Conservation (phyloP, 148 eudicot species). For the Arctostaphylos glauca region DNA sequence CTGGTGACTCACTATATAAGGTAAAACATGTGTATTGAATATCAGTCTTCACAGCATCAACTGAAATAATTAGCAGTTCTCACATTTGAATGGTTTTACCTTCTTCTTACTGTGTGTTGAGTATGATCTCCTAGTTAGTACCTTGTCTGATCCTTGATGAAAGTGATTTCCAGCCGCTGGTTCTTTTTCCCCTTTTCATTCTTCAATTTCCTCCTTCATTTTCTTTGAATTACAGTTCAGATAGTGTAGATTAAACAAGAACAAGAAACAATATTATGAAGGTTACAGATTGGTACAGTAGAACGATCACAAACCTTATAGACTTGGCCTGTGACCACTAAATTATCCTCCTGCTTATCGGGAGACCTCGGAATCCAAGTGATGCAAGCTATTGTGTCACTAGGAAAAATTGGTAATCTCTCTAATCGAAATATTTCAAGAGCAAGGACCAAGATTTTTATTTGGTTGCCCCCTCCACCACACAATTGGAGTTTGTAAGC, state of each 20-base stretch:
- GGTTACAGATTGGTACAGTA: background rate
- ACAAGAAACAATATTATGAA: background rate
- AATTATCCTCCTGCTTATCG: background rate
- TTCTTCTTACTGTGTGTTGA: background rate
- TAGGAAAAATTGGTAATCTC: background rate
- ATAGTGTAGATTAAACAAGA: background rate
- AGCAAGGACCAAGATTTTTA: background rate
- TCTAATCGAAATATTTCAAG: background rate
- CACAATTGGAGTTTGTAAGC: background rate
- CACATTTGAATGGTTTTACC: background rate
- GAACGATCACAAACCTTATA: background rate
- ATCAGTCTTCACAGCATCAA: background rate
- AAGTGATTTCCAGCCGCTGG: background rate
- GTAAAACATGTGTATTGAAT: slow-evolving; percentile 24
- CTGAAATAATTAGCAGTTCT: background rate
- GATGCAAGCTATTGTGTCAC: background rate
- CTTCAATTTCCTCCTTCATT: no score
- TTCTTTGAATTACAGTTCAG: background rate
- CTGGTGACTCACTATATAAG: slow-evolving; percentile 86
- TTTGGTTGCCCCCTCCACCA: background rate
- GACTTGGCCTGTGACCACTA: background rate
- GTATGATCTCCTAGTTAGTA: slow-evolving; percentile 6
- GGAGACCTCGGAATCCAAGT: slow-evolving; percentile 4
- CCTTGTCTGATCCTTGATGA: background rate
- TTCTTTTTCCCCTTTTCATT: background rate